phyloP scores from a whole-genome alignment of 2,329 filamentous ascomycete species.

The Cladosporium sp. region DNA sequence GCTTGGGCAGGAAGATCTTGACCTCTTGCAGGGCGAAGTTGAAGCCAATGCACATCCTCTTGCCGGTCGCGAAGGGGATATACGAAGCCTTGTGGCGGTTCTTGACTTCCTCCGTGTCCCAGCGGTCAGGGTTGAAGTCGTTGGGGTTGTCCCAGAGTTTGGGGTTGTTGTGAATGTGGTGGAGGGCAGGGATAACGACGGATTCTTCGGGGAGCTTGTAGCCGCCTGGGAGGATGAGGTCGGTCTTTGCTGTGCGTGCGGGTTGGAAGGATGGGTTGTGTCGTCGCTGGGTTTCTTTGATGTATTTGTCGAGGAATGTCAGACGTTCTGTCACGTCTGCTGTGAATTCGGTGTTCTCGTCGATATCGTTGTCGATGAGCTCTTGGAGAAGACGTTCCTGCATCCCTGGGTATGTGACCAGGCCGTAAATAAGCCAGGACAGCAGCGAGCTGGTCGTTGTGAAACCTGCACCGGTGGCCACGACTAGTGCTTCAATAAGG shows the following conservation, averaged over 20 bases:
- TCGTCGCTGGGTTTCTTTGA: conserved; percentile 55
- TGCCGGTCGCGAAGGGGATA: conserved; percentile 56
- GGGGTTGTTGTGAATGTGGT: conserved; percentile 49
- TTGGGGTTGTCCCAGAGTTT: conserved; percentile 55
- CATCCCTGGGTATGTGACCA: conserved; percentile 51
- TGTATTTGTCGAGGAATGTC: conserved; percentile 52
- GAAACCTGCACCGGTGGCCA: conserved; percentile 56
- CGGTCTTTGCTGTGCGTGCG: conserved; percentile 52
- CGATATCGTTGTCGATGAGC: conserved; percentile 41
- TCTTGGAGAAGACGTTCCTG: conserved; percentile 58
- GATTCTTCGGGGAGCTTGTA: conserved; percentile 52
- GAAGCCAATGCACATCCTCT: conserved; percentile 59
- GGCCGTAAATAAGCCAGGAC: conserved; percentile 54
- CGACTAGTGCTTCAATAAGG: conserved; percentile 43
- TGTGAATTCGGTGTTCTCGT: conserved; percentile 33
- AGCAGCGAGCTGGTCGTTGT: conserved; percentile 57
- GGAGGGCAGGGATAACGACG: conserved; percentile 50
- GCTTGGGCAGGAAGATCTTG: conserved; percentile 55
- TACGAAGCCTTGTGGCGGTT: conserved; percentile 50
- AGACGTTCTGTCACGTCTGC: conserved; percentile 40
- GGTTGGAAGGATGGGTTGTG: conserved; percentile 62
- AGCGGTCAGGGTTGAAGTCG: conserved; percentile 57
- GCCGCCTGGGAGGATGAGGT: conserved; percentile 56
- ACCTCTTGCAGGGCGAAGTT: conserved; percentile 61
- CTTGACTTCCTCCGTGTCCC: conserved; percentile 54